A percentile compares a stretch with the other conserved stretches of the same genome.
Conservation (phyloP, 1,284 basidiomycete species). For the Puccinia triticina region DNA sequence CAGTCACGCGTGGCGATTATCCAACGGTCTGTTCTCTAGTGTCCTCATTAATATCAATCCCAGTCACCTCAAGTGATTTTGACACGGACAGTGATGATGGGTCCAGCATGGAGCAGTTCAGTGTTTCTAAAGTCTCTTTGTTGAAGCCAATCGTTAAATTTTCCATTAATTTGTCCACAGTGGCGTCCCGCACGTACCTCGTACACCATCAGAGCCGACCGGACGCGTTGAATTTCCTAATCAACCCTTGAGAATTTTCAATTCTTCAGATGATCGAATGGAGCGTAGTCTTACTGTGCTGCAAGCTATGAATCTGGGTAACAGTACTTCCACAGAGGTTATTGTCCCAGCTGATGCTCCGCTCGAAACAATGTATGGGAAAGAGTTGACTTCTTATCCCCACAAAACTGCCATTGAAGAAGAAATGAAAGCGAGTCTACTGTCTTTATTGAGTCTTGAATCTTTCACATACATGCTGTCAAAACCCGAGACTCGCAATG, state of each 20-base stretch:
- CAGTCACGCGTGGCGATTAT: not conserved
- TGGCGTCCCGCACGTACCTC: not conserved
- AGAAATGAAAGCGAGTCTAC: conserved; percentile 29
- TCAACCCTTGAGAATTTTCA: conserved; percentile 1
- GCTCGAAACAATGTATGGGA: conserved; percentile 16
- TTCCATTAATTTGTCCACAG: not conserved
- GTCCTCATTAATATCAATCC: conserved; percentile 17
- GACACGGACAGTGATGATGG: conserved; percentile 20
- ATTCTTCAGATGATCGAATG: not conserved
- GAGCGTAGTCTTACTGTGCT: not conserved
- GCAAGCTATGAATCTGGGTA: not conserved
- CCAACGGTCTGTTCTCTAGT: not conserved
- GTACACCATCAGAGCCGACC: not conserved
- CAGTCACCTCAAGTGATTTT: conserved; percentile 29
- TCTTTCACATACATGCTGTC: conserved; percentile 27
- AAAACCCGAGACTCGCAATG: conserved; percentile 25
- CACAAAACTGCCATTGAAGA: conserved; percentile 19
- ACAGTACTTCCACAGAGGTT: not conserved
- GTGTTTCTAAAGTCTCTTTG: not conserved
- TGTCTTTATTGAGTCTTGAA: conserved; percentile 22
- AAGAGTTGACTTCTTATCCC: conserved; percentile 42
- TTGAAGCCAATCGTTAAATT: not conserved
- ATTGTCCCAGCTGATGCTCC: not conserved
- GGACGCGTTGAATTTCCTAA: not conserved
- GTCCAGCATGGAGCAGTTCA: conserved; percentile 26